phyloP scores from a whole-genome alignment of 148 eudicot genomes.

The Agrostemma githago region DNA sequence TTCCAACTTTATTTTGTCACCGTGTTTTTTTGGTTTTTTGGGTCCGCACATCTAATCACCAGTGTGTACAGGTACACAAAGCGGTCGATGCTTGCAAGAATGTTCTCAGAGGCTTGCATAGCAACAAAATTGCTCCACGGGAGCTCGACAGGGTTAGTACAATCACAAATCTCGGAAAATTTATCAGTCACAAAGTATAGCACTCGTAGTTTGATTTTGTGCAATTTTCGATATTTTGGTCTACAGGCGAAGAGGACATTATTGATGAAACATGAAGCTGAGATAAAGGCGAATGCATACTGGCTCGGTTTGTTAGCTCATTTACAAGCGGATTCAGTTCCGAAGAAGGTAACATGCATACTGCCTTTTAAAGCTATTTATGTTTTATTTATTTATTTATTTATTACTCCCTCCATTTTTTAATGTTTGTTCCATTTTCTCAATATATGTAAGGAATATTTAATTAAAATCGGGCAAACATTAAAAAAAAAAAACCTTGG shows the following conservation, averaged over 20 bases:
- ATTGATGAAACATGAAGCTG: conserved; percentile 97
- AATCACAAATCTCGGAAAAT: conserved; percentile 6
- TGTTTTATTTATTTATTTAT: background rate
- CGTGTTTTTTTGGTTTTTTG: background rate
- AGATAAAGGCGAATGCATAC: conserved; percentile 89
- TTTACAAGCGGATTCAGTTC: conserved; percentile 82
- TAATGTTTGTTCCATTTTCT: too few relatives aligned
- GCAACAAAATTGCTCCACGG: conserved; percentile 63
- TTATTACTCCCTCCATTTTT: too few relatives aligned
- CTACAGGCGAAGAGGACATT: conserved; percentile 82
- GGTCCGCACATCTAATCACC: conserved; percentile 9
- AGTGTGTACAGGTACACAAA: conserved; percentile 60
- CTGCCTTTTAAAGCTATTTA: background rate
- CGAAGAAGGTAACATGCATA: conserved; percentile 60
- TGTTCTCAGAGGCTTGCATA: conserved; percentile 86
- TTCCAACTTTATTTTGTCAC: background rate
- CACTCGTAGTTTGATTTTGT: background rate
- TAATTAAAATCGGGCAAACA: too few relatives aligned
- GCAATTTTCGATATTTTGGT: too few relatives aligned
- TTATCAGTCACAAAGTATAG: background rate
- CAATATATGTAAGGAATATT: too few relatives aligned
- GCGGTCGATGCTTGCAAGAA: conserved; percentile 99
- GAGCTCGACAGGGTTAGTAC: conserved; percentile 89
- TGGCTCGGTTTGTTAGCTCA: conserved; percentile 96
- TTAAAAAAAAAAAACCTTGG: too few relatives aligned